Evolutionary conservation across 805 yeast genomes (phyloP), one percentile per base, ranked within the genome.

Genomic region (Pichia nakasei): DNA sequence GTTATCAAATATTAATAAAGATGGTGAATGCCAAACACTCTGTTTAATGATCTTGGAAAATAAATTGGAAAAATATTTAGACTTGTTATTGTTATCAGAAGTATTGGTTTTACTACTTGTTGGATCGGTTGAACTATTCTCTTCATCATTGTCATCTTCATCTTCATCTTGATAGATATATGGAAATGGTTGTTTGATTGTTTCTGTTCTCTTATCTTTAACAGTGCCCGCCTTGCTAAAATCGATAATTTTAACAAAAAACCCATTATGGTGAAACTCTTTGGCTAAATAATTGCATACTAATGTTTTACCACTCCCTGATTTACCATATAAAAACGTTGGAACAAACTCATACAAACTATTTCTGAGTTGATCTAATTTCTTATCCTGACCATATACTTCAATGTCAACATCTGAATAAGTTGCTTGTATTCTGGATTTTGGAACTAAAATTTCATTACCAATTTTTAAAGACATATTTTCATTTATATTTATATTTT

Each of bases 281-380:
- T 63, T 46, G 0, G 69, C 53, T 0, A 83, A 56, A 22, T 70
- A 64, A 4, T 68, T 60, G 15, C 79, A 55, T 2, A 82, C 48
- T 2, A 77, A 61, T 0, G 93, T 67, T 58, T 91, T 91, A 0
- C 97, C 97, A 48, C 86, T 74, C 0, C 96, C 97, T 1, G 85
- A 67, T 20, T 79, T 63, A 0, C 97, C 97, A 51, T 78, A 72
- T 0, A 89, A 54, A 43, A 87, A 63, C 0, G 78, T 65, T 2
- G 91, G 85, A 8, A 70, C 58, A 17, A 52, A 52, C 35, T 70
- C 60, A 7, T 66, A 54, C 3, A 80, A 52, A 0, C 70, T 57
- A 8, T 67, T 67, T 7, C 62, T 51, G 11, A 78, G 52, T 4
- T 65, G 62, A 0, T 57, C 61, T 11, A 80, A 51, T 6, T 68